phyloP scores from a whole-genome alignment of 305 asterid species.

The Caryopteris hybrid region DNA sequence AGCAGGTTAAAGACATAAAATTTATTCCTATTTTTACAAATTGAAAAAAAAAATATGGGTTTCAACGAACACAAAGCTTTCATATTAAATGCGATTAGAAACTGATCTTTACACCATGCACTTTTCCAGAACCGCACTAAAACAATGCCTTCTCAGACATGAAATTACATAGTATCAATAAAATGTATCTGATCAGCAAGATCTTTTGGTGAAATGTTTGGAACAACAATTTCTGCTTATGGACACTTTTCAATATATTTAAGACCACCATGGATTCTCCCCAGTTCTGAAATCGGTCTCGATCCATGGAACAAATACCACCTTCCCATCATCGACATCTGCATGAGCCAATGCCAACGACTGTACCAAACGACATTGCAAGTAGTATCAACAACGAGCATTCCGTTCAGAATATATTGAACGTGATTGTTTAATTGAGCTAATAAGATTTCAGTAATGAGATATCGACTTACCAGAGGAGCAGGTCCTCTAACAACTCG shows the following conservation, averaged over 20 bases:
- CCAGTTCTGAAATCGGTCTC: conserved; percentile 98
- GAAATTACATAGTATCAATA: not conserved
- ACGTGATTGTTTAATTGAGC: no score
- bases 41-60: no score
- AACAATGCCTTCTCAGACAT: not conserved
- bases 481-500: conserved; percentile 93
- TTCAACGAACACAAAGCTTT: not conserved
- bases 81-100: not conserved
- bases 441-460: no score
- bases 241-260: conserved; percentile 13
- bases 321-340: conserved; percentile 83
- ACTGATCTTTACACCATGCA: not conserved
- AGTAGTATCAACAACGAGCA: conserved; percentile 1
- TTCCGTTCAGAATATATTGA: no score
- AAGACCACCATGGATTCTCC: conserved; percentile 95
- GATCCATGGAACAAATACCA: conserved; percentile 82
- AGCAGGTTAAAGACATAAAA: no score
- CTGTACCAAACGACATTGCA: conserved; percentile 29
- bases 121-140: not conserved
- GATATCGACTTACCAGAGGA: conserved; percentile 58
- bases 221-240: conserved; percentile 16
- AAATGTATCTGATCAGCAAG: not conserved
- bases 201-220: not conserved
- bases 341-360: conserved; percentile 94
- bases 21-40: no score